A percentile compares a stretch with the other conserved stretches of the same genome.
phyloP scores from a whole-genome alignment of 148 eudicot genomes.

The Beta vulgaris region DNA sequence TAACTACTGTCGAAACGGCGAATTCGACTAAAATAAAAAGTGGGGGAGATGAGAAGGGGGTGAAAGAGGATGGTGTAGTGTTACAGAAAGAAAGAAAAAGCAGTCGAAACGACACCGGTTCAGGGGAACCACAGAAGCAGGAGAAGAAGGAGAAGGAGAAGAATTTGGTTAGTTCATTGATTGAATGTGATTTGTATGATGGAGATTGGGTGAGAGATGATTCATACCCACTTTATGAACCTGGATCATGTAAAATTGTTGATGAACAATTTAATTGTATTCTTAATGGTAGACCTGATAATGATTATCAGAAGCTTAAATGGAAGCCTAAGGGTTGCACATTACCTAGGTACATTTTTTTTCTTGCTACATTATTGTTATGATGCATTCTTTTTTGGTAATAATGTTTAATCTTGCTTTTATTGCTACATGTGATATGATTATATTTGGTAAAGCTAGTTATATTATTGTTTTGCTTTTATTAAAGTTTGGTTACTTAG shows the following conservation, averaged over 20 bases:
- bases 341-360: conserved; percentile 57
- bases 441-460: neutral
- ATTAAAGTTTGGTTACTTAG: neutral
- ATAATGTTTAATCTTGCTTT: neutral
- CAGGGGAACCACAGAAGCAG: conserved; percentile 21
- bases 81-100: conserved; percentile 21
- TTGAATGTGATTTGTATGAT: conserved; percentile 68
- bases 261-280: conserved; percentile 73
- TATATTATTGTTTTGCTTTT: neutral
- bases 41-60: conserved; percentile 25
- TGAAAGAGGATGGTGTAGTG: conserved; percentile 18
- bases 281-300: conserved; percentile 72
- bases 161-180: conserved; percentile 40
- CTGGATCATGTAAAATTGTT: conserved; percentile 64
- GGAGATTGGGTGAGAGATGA: conserved; percentile 71
- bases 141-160: conserved; percentile 20
- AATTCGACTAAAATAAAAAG: conserved; percentile 9
- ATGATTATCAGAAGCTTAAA: conserved; percentile 43
- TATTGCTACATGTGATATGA: neutral
- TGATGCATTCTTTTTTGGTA: too few species aligned
- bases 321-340: conserved; percentile 71
- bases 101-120: neutral
- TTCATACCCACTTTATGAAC: conserved; percentile 62
- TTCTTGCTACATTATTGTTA: neutral
- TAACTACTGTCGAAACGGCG: conserved; percentile 14